Conservation (phyloP, 2,329 filamentous ascomycete genomes). For the Penicillium rolfsii region DNA sequence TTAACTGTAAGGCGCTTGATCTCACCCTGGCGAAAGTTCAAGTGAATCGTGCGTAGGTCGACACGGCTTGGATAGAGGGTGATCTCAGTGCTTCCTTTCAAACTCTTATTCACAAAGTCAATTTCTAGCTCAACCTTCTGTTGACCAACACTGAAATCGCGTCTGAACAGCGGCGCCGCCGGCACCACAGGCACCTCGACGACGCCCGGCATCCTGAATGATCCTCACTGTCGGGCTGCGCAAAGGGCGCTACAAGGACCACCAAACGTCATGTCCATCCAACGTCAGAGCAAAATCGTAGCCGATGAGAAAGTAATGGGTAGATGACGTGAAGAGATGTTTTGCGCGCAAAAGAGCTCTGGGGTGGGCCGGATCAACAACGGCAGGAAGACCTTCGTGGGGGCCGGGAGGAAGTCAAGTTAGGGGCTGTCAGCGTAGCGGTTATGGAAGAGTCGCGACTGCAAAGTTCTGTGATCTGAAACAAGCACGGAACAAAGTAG, state of each 20-base stretch:
- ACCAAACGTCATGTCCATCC: slow-evolving; percentile 46
- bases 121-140: slow-evolving; percentile 90
- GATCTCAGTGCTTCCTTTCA: slow-evolving; percentile 81
- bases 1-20: slow-evolving; percentile 56
- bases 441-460: neutral
- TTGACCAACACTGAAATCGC: slow-evolving; percentile 67
- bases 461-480: neutral
- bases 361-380: slow-evolving; percentile 1
- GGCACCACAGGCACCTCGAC: slow-evolving; percentile 40
- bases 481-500: neutral
- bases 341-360: slow-evolving; percentile 13
- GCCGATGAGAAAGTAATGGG: neutral
- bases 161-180: slow-evolving; percentile 31
- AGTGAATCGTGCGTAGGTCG: slow-evolving; percentile 58
- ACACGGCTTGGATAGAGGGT: slow-evolving; percentile 68
- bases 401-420: slow-evolving; percentile 1
- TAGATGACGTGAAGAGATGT: slow-evolving; percentile 2
- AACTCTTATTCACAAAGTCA: slow-evolving; percentile 74
- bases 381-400: neutral
- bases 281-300: slow-evolving; percentile 23
- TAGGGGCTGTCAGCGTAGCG: neutral
- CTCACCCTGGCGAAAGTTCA: slow-evolving; percentile 67
- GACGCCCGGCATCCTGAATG: slow-evolving; percentile 45
- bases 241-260: slow-evolving; percentile 41
- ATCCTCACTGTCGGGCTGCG: slow-evolving; percentile 43